A percentile compares a stretch with the other conserved stretches of the same genome.
phyloP scores from a whole-genome alignment of 1,139 yeast genomes.

The Meyerozyma carpophila region DNA sequence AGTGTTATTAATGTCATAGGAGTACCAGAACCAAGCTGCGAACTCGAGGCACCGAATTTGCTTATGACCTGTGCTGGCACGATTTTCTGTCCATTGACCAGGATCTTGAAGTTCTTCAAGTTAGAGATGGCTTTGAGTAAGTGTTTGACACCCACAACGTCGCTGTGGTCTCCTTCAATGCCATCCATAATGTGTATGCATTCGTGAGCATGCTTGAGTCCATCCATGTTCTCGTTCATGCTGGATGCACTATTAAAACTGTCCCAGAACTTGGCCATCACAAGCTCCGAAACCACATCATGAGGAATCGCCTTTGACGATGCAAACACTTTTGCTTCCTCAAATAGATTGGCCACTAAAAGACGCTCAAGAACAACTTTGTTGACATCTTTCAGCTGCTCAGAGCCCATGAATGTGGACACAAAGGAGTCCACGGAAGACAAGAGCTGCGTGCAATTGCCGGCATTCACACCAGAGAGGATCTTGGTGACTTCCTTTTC shows the following conservation, averaged over 20 bases:
- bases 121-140: constrained; percentile 23
- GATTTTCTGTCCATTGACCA: constrained; percentile 3
- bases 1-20: constrained; percentile 26
- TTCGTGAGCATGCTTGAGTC: constrained; percentile 34
- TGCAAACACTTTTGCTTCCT: constrained; percentile 19
- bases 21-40: constrained; percentile 11
- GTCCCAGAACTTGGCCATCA: constrained; percentile 46
- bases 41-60: constrained; percentile 14
- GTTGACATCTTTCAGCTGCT: constrained; percentile 22
- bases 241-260: constrained; percentile 45
- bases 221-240: constrained; percentile 45
- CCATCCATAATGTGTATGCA: constrained; percentile 34
- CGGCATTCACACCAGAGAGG: constrained; percentile 25
- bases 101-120: constrained; percentile 30
- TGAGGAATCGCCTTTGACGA: constrained; percentile 9
- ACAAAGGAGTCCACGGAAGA: constrained; percentile 20
- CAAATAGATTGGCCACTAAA: constrained; percentile 31
- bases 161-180: constrained; percentile 8
- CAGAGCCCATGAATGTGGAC: constrained; percentile 19
- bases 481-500: constrained; percentile 24
- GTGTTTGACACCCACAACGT: constrained; percentile 23
- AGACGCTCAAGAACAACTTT: constrained; percentile 33
- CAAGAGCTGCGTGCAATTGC: constrained; percentile 27
- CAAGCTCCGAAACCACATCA: constrained; percentile 15
- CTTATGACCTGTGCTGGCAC: constrained; percentile 26